Conservation (phyloP, 176 grass and related monocot genomes). For the Eragrostis curvula region DNA sequence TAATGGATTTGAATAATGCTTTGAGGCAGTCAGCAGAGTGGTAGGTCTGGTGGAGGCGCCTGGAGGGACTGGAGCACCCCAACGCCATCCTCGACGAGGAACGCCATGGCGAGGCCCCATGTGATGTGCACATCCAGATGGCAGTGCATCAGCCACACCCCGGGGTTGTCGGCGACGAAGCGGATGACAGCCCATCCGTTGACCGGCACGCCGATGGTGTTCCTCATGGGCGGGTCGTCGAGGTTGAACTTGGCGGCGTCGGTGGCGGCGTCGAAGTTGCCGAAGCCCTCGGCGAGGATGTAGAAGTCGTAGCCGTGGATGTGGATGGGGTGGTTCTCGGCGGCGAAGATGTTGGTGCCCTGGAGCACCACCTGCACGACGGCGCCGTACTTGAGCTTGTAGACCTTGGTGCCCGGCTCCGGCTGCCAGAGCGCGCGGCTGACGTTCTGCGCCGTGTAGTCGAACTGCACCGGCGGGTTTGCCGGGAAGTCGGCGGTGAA, state of each 20-base stretch:
- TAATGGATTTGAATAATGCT: not conserved
- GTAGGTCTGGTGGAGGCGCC: slow-evolving; percentile 65
- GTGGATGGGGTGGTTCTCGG: slow-evolving; percentile 96
- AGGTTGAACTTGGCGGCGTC: slow-evolving; percentile 82
- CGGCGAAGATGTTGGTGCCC: slow-evolving; percentile 88
- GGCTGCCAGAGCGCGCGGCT: slow-evolving; percentile 82
- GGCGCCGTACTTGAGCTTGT: slow-evolving; percentile 77
- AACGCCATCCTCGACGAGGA: slow-evolving; percentile 77
- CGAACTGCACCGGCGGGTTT: slow-evolving; percentile 69
- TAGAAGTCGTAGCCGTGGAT: slow-evolving; percentile 94
- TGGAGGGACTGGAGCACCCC: slow-evolving; percentile 69
- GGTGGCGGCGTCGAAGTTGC: slow-evolving; percentile 65
- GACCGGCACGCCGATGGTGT: slow-evolving; percentile 85
- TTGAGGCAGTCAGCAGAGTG: slow-evolving; percentile 54
- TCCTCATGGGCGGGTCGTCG: slow-evolving; percentile 78
- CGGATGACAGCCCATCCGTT: slow-evolving; percentile 92
- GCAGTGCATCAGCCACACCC: slow-evolving; percentile 97
- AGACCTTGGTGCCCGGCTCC: slow-evolving; percentile 62
- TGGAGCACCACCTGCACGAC: slow-evolving; percentile 87
- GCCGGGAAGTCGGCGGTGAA: slow-evolving; percentile 85
- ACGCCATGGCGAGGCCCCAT: slow-evolving; percentile 95
- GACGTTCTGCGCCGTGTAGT: slow-evolving; percentile 85
- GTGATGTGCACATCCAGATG: slow-evolving; percentile 92
- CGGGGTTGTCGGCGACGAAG: slow-evolving; percentile 83
- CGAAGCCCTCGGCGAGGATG: slow-evolving; percentile 77